phyloP scores from a whole-genome alignment of 257 asterid species.

The Nicotiana paniculata region DNA sequence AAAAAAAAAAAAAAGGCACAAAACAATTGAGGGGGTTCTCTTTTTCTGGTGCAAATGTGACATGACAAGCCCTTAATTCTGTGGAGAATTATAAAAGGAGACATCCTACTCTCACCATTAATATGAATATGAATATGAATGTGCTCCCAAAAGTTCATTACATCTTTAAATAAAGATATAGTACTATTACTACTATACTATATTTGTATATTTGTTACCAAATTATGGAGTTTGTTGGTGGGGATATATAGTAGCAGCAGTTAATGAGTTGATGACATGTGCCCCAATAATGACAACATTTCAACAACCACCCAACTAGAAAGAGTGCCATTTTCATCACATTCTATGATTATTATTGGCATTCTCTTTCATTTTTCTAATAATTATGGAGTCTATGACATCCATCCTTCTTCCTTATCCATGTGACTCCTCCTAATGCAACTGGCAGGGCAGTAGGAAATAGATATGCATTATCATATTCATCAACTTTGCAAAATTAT shows the following conservation, averaged over 20 bases:
- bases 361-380: background rate
- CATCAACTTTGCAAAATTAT: background rate
- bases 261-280: constrained; percentile 36
- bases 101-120: constrained; percentile 9
- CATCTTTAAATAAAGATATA: constrained; percentile 3
- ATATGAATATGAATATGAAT: constrained; percentile 18
- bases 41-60: background rate
- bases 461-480: background rate
- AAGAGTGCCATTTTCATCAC: constrained; percentile 7
- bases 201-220: constrained; percentile 9
- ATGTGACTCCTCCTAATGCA: constrained; percentile 11
- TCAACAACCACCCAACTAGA: constrained; percentile 28
- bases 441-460: background rate
- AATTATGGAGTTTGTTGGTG: constrained; percentile 47
- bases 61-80: constrained; percentile 3
- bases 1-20: background rate
- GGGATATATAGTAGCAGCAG: constrained; percentile 20
- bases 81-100: background rate
- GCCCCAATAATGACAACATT: constrained; percentile 43
- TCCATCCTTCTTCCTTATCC: constrained; percentile 3
- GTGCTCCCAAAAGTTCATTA: constrained; percentile 12
- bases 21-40: background rate
- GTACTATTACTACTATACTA: background rate
- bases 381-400: background rate
- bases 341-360: constrained; percentile 5